Conservation (phyloP, 192 early-diverging fungal genomes). For the Linnemannia zychae region DNA sequence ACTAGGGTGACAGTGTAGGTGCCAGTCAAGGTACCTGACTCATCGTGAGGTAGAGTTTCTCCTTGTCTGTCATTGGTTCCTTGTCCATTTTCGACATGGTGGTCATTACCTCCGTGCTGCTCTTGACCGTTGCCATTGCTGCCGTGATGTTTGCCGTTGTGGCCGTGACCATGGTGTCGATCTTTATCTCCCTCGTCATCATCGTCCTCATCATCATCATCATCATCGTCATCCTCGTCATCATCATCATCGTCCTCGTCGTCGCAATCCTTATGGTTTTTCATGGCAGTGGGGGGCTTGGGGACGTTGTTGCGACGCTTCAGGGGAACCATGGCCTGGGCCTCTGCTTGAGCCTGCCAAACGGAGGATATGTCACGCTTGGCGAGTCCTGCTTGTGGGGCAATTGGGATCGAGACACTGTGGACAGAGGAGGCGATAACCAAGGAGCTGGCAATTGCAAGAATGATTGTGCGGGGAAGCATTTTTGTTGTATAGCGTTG, state of each 20-base stretch:
- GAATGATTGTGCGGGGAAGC: background rate
- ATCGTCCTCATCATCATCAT: slow-evolving; percentile 13
- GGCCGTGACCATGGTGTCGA: background rate
- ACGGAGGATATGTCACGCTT: slow-evolving; percentile 11
- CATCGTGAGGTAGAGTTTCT: background rate
- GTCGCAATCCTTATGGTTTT: background rate
- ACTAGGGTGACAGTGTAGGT: background rate
- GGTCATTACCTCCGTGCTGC: background rate
- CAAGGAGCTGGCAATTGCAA: background rate
- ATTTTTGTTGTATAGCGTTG: background rate
- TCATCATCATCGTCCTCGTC: slow-evolving; percentile 3
- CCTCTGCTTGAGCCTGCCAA: background rate
- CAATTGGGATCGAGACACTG: background rate
- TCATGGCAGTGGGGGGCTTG: background rate
- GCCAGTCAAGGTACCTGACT: background rate
- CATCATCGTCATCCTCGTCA: slow-evolving; percentile 13
- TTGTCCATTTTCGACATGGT: background rate
- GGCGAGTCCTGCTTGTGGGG: background rate
- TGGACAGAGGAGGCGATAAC: background rate
- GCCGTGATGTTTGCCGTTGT: background rate
- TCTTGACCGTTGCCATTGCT: background rate
- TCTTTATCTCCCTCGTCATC: background rate
- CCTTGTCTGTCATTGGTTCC: background rate
- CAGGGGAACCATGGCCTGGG: background rate
- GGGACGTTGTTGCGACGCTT: slow-evolving; percentile 3